phyloP scores from a whole-genome alignment of 129 eudicot species.

The Escallonia herrerae region DNA sequence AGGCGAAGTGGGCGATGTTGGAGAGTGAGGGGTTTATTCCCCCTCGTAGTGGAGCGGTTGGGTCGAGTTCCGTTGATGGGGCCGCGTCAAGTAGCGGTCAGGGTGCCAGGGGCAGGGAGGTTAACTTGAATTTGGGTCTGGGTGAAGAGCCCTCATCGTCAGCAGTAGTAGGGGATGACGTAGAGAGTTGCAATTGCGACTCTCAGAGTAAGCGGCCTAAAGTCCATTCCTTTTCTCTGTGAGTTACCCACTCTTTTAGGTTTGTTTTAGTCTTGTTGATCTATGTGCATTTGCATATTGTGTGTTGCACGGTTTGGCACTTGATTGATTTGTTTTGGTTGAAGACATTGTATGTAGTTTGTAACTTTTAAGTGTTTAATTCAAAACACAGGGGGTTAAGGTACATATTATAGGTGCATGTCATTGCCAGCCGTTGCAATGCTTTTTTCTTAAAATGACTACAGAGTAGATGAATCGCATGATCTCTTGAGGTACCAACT shows the following conservation, averaged over 20 bases:
- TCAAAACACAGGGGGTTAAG: too few relatives aligned
- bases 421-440: too few relatives aligned
- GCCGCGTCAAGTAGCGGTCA: slow-evolving; percentile 14
- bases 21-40: neutral
- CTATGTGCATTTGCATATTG: too few relatives aligned
- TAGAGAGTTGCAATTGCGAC: slow-evolving; percentile 42
- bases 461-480: too few relatives aligned
- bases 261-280: neutral
- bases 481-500: too few relatives aligned
- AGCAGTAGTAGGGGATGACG: slow-evolving; percentile 14
- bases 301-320: too few relatives aligned
- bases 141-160: slow-evolving; percentile 59
- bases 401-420: too few relatives aligned
- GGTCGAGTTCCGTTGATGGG: neutral
- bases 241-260: slow-evolving; percentile 15
- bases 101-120: slow-evolving; percentile 21
- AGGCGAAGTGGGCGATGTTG: slow-evolving; percentile 9
- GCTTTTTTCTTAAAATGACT: too few relatives aligned
- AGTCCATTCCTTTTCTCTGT: slow-evolving; percentile 59
- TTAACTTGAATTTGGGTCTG: slow-evolving; percentile 48
- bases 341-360: too few relatives aligned
- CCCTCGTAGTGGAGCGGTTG: neutral
- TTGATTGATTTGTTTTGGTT: too few relatives aligned
- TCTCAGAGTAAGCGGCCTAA: slow-evolving; percentile 66
- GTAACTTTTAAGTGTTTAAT: too few relatives aligned